A percentile compares a stretch with the other conserved stretches of the same genome.
phyloP scores from a whole-genome alignment of 202 grass and related monocot genomes.

The Hordeum pubiflorum region DNA sequence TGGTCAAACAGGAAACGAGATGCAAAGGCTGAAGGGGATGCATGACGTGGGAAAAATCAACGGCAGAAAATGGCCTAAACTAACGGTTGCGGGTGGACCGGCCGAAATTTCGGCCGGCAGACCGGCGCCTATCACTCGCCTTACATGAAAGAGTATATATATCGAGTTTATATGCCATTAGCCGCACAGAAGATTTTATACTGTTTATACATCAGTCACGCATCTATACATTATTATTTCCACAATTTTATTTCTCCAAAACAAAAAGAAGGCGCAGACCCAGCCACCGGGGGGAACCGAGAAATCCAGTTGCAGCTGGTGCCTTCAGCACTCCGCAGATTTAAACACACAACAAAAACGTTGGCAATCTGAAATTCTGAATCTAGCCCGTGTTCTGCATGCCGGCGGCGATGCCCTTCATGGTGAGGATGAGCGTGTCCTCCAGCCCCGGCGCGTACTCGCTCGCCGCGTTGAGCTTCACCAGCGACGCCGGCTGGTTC shows the following conservation, averaged over 20 bases:
- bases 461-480: slow-evolving; percentile 62
- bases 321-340: not conserved
- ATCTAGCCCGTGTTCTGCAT: slow-evolving; percentile 85
- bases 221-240: not conserved
- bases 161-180: not conserved
- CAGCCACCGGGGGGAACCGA: not conserved
- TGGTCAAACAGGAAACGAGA: too few relatives aligned
- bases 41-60: too few relatives aligned
- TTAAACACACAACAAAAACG: not conserved
- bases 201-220: not conserved
- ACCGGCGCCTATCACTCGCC: too few relatives aligned
- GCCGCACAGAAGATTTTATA: not conserved
- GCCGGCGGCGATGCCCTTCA: slow-evolving; percentile 93
- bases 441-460: slow-evolving; percentile 78
- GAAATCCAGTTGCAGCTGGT: not conserved
- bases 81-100: too few relatives aligned
- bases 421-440: slow-evolving; percentile 94
- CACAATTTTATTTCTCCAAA: not conserved
- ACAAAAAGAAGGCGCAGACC: not conserved
- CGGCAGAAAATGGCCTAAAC: too few relatives aligned
- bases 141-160: not conserved
- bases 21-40: too few relatives aligned
- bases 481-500: slow-evolving; percentile 36
- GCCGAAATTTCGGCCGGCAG: too few relatives aligned
- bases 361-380: slow-evolving; percentile 21